Percentiles rank a stretch among this genome's conserved stretches.
These are phyloP conservation scores for Plantago coronopus DNA, from an alignment of 305 asterid genomes.

Conservation along the genomic window DNA sequence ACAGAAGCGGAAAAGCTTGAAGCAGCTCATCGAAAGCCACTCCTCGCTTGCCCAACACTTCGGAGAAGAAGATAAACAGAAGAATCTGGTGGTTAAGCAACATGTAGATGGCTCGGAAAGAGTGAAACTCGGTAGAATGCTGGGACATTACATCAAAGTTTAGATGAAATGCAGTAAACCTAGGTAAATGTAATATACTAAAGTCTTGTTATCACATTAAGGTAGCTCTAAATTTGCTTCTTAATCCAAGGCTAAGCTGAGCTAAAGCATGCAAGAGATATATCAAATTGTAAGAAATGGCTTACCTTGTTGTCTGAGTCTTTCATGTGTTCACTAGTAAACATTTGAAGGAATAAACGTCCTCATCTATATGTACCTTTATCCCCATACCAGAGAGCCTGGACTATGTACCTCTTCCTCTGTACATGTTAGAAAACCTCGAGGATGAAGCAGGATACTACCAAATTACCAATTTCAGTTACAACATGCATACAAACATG, in stretches of 20 bases:
- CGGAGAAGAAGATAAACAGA: conserved; percentile 16
- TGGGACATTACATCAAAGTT: conserved; percentile 5
- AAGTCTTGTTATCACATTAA: neutral
- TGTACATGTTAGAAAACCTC: too few species aligned
- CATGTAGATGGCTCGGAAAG: conserved; percentile 3
- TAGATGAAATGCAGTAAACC: conserved; percentile 2
- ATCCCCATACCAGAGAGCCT: neutral
- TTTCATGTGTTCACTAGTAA: neutral
- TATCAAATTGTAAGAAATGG: neutral
- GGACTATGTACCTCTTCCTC: neutral
- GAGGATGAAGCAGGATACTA: neutral
- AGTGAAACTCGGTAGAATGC: neutral
- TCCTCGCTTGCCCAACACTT: conserved; percentile 18
- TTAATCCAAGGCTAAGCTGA: neutral
- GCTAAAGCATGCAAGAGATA: neutral
- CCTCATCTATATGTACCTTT: neutral
- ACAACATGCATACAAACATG: neutral
- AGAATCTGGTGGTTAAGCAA: neutral
- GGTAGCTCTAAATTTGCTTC: neutral
- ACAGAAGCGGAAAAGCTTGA: conserved; percentile 4
- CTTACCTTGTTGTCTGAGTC: neutral
- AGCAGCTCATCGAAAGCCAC: conserved; percentile 1
- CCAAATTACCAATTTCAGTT: neutral
- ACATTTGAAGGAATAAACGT: neutral
- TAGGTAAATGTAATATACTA: neutral